phyloP scores from a whole-genome alignment of 148 eudicot genomes.

The Camellia granthamiana region DNA sequence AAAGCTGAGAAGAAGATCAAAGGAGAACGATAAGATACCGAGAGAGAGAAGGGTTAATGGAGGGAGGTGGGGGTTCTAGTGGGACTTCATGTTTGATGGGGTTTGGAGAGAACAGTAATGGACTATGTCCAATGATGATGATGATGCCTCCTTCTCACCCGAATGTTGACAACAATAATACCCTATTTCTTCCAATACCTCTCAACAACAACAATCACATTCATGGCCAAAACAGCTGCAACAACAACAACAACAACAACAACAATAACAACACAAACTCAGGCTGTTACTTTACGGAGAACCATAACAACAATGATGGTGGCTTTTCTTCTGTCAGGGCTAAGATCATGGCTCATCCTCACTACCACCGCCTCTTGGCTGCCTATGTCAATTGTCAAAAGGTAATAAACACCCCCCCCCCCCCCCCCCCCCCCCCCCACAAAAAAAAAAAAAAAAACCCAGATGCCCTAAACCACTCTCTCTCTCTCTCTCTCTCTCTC shows the following conservation, averaged over 20 bases:
- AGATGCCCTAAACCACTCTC: not conserved
- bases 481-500: constrained; percentile 3
- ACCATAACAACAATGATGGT: constrained; percentile 10
- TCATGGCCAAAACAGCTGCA: constrained; percentile 22
- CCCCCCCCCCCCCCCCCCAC: too few species aligned
- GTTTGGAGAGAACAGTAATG: constrained; percentile 43
- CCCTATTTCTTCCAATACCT: constrained; percentile 28
- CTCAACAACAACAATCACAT: constrained; percentile 17
- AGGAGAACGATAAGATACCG: constrained; percentile 7
- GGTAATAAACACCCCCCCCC: constrained; percentile 17
- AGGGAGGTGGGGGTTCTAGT: constrained; percentile 27
- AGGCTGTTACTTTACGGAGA: constrained; percentile 34
- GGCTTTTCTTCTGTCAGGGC: constrained; percentile 47
- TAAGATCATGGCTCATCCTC: constrained; percentile 91
- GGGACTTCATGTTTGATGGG: constrained; percentile 38
- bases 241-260: constrained; percentile 19
- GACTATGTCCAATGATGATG: constrained; percentile 48
- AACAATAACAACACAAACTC: constrained; percentile 18
- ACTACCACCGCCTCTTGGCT: constrained; percentile 74
- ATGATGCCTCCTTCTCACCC: constrained; percentile 44
- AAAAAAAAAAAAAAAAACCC: not conserved
- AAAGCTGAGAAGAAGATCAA: constrained; percentile 10
- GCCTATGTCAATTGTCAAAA: constrained; percentile 83
- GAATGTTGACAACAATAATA: constrained; percentile 23
- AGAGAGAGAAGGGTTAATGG: constrained; percentile 20